phyloP scores from a whole-genome alignment of 192 early-diverging fungal genomes.

The Podila epicladia region DNA sequence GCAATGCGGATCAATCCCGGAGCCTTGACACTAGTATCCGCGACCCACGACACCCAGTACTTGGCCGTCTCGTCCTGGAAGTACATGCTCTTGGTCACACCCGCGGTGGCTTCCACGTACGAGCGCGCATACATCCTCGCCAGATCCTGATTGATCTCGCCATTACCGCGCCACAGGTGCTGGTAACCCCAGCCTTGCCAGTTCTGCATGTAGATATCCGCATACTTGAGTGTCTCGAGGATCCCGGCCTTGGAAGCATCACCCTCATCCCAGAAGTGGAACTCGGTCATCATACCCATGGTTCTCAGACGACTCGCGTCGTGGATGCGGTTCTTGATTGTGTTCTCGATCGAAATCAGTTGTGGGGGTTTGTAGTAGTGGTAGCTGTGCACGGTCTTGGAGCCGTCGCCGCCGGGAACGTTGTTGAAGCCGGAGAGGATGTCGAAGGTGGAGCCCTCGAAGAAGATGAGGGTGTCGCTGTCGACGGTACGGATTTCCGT shows the following conservation, averaged over 20 bases:
- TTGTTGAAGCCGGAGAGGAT: slow-evolving; percentile 51
- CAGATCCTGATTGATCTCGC: slow-evolving; percentile 28
- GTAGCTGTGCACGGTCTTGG: slow-evolving; percentile 57
- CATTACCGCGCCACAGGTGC: slow-evolving; percentile 39
- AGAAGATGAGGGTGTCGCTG: slow-evolving; percentile 61
- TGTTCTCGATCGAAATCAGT: slow-evolving; percentile 39
- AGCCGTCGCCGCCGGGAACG: slow-evolving; percentile 60
- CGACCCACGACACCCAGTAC: slow-evolving; percentile 47
- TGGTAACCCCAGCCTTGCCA: slow-evolving; percentile 71
- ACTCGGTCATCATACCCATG: slow-evolving; percentile 63
- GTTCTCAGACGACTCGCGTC: slow-evolving; percentile 57
- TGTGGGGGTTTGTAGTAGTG: slow-evolving; percentile 66
- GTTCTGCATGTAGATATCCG: slow-evolving; percentile 57
- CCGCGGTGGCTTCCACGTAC: slow-evolving; percentile 53
- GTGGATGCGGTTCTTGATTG: slow-evolving; percentile 49
- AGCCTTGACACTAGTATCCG: slow-evolving; percentile 33
- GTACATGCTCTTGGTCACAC: slow-evolving; percentile 39
- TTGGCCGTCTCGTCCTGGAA: slow-evolving; percentile 48
- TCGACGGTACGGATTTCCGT: slow-evolving; percentile 61
- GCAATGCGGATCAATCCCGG: slow-evolving; percentile 47
- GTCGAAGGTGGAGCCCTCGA: slow-evolving; percentile 66
- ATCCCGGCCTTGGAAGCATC: slow-evolving; percentile 44
- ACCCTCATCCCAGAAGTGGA: slow-evolving; percentile 56
- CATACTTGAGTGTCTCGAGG: slow-evolving; percentile 47
- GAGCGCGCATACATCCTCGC: slow-evolving; percentile 44